Evolutionary conservation across 768 basidiomycete species (phyloP).

Genomic region (Lactifluus volemus): DNA sequence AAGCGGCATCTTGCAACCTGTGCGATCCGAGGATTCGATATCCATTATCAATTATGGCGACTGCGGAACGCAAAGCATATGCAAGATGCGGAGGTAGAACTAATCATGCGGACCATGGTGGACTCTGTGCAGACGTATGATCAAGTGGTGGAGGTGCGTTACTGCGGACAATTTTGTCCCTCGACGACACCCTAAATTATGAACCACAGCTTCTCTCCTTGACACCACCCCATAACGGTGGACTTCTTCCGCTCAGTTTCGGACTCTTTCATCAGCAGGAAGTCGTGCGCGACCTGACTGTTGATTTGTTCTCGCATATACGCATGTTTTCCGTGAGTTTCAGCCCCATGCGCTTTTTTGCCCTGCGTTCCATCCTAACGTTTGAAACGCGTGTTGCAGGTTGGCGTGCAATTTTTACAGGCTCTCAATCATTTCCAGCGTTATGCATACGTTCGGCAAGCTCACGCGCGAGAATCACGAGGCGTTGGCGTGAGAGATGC

Average conservation of each 20-base stretch:
- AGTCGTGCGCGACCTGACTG: conserved; percentile 63
- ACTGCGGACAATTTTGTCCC: neutral
- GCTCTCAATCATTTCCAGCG: conserved; percentile 83
- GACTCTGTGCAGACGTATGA: conserved; percentile 74
- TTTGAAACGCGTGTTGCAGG: conserved; percentile 32
- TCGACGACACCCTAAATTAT: neutral
- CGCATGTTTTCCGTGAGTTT: conserved; percentile 62
- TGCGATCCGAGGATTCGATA: conserved; percentile 73
- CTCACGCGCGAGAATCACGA: conserved; percentile 48
- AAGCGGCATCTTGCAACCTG: conserved; percentile 41
- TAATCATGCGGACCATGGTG: conserved; percentile 67
- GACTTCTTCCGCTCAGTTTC: conserved; percentile 79
- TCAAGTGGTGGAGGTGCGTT: conserved; percentile 76
- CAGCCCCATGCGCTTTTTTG: conserved; percentile 2
- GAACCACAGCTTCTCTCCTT: conserved; percentile 63
- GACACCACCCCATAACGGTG: conserved; percentile 68
- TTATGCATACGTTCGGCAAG: conserved; percentile 79
- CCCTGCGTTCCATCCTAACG: neutral
- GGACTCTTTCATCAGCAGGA: conserved; percentile 86
- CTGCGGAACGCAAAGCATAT: conserved; percentile 68
- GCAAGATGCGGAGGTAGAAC: conserved; percentile 59
- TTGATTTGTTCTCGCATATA: conserved; percentile 78
- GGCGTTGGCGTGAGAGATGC: conserved; percentile 3
- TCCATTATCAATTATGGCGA: conserved; percentile 77
- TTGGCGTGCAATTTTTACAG: conserved; percentile 70